Evolutionary conservation across 805 yeast species (phyloP), one percentile per base, ranked within the genome.

Genomic region (Zygoascus tannicola): DNA sequence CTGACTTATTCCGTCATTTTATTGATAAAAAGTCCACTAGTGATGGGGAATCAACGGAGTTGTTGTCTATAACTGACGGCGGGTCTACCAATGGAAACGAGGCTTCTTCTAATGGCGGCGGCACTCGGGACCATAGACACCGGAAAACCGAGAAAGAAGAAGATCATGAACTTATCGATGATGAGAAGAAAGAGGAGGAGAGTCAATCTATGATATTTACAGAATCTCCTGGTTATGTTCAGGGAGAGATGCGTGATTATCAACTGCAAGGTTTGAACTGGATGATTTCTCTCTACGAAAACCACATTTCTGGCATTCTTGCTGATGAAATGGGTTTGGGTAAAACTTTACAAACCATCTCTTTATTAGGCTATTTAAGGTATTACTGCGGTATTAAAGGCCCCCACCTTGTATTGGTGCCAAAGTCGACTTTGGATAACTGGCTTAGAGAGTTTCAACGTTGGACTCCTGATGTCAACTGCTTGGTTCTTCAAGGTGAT

Each of bases 271-370:
- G 98, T 41, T 72, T 90, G 41, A 92, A 92, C 64, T 90, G 98
- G 98, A 71, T 90, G 57, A 81, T 90, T 16, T 78, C 94, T 0
- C 65, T 90, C 30, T 85, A 87, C 60, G 95, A 88, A 53, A 86
- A 90, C 62, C 75, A 82, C 54, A 71, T 90, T 36, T 82, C 94
- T 7, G 98, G 98, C 18, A 92, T 90, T 38, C 67, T 90, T 40
- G 98, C 98, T 10, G 98, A 90, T 65, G 98, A 90, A 62, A 90
- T 92, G 98, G 98, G 98, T 2, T 71, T 90, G 34, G 98, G 98
- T 45, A 90, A 90, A 63, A 90, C 98, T 4, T 68, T 92, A 45
- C 98, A 90, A 64, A 90, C 97, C 0, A 86, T 90, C 38, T 77
- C 97, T 1, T 92, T 90, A 55, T 66, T 90, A 40, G 97, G 97